Percentiles rank a stretch among this genome's conserved stretches.
Evolutionary conservation across 2,329 filamentous ascomycete species (phyloP).

Genomic region (Hymenoscyphus occultus): DNA sequence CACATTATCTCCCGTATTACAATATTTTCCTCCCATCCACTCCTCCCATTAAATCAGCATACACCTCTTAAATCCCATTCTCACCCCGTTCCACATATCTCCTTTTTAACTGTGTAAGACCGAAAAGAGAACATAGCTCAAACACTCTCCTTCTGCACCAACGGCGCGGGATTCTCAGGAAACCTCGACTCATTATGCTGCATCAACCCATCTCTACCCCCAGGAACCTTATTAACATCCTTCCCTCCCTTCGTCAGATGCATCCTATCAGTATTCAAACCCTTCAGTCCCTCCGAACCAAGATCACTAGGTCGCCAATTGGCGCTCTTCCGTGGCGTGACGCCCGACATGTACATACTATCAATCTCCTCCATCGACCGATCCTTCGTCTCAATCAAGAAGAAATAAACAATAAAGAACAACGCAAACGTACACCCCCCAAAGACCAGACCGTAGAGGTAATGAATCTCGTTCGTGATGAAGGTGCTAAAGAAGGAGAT

Average conservation of each 20-base stretch:
- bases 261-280: slow-evolving; percentile 6
- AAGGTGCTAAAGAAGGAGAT: slow-evolving; percentile 76
- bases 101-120: too few species aligned
- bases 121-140: background rate
- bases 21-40: too few species aligned
- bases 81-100: too few species aligned
- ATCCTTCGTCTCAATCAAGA: slow-evolving; percentile 71
- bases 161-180: slow-evolving; percentile 15
- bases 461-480: slow-evolving; percentile 65
- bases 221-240: slow-evolving; percentile 14
- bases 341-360: slow-evolving; percentile 63
- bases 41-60: too few species aligned
- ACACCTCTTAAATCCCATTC: too few species aligned
- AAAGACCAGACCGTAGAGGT: slow-evolving; percentile 68
- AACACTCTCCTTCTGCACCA: background rate
- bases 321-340: slow-evolving; percentile 43
- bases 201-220: slow-evolving; percentile 15
- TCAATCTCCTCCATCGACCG: slow-evolving; percentile 77
- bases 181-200: slow-evolving; percentile 25
- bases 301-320: slow-evolving; percentile 29
- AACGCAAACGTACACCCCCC: slow-evolving; percentile 65
- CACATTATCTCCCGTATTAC: too few species aligned
- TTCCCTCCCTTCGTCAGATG: slow-evolving; percentile 5
- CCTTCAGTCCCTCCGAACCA: slow-evolving; percentile 19
- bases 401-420: slow-evolving; percentile 71